A percentile compares a stretch with the other conserved stretches of the same genome.
phyloP scores from a whole-genome alignment of 2,329 filamentous ascomycete species.

The Penicillium vulpinum region DNA sequence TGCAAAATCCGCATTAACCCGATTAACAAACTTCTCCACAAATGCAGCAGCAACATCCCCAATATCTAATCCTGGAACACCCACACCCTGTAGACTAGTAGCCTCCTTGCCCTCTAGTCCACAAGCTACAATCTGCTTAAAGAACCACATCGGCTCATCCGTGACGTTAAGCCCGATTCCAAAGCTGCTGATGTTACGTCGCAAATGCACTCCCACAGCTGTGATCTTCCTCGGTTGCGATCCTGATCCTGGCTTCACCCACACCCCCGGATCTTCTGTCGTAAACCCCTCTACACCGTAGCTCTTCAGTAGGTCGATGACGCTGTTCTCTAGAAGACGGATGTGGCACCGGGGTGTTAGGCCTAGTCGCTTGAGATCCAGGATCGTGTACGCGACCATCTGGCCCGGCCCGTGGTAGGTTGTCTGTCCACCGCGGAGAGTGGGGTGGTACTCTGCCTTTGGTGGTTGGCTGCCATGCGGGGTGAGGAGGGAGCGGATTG shows the following conservation, averaged over 20 bases:
- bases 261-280: constrained; percentile 81
- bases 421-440: constrained; percentile 82
- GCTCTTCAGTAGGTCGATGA: constrained; percentile 63
- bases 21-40: constrained; percentile 41
- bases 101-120: constrained; percentile 76
- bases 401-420: constrained; percentile 97
- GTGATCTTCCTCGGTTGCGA: constrained; percentile 67
- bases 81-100: constrained; percentile 68
- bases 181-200: constrained; percentile 78
- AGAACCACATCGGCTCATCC: constrained; percentile 63
- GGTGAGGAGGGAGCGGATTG: constrained; percentile 39
- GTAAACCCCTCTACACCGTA: constrained; percentile 64
- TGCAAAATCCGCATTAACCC: constrained; percentile 40
- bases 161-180: constrained; percentile 69
- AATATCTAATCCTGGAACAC: constrained; percentile 29
- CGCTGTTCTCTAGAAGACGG: constrained; percentile 71
- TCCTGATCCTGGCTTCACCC: constrained; percentile 53
- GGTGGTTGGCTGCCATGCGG: constrained; percentile 27
- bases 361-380: constrained; percentile 72
- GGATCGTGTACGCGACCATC: constrained; percentile 83
- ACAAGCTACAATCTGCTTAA: constrained; percentile 79
- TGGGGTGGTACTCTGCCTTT: constrained; percentile 64
- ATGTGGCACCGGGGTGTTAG: constrained; percentile 76
- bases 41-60: constrained; percentile 44
- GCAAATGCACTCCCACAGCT: constrained; percentile 86